Base-by-base conservation (phyloP, 108 stramenopile species). In the Fragilaria crotonensis region DNA sequence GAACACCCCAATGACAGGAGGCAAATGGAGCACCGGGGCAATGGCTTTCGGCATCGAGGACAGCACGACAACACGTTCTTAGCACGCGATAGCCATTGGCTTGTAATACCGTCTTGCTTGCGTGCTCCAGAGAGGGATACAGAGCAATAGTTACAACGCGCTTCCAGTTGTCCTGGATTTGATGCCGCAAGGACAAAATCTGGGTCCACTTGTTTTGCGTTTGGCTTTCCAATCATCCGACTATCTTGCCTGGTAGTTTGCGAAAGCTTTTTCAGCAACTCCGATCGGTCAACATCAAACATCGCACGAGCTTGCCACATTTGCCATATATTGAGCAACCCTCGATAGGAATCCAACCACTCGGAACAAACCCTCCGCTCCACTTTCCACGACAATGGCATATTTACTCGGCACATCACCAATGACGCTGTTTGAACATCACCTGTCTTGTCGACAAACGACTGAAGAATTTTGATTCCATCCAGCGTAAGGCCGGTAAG, bases 121-220 rank as follows among this genome's bases (percentile, higher is more conserved):
- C 63, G 71, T 0, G 89, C 59, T 58, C 73, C 72, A 20, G 72
- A 73, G 2, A 94, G 72, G 11, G 92, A 73, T 29, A 85, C 61
- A 26, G 76, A 71, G 60, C 92, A 94, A 54, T 86, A 94, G 46
- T 90, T 94, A 54, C 92, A 94, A n/a, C 92, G 72, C 5, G 84
- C 89, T 48, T 81, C 75, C 33, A 81, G 20, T 33, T 73, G 76
- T 9, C 68, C 63, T n/a, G 76, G 80, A 53, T 66, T 62, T 14
- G 64, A 54, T 33, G 63, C 33, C 2, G 64, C 19, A 18, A 48
- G 57, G 22, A 62, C 45, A 41, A 41, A 41, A 41, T 41, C 36
- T 11, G 67, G 56, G 58, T 75, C 73, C 5, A 48, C 31, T 9
- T 51, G 57, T 14, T 59, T 48, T 11, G 56, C 52, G n/a, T 69